phyloP scores from a whole-genome alignment of 2,329 filamentous ascomycete genomes.

The Penicillium sp. region DNA sequence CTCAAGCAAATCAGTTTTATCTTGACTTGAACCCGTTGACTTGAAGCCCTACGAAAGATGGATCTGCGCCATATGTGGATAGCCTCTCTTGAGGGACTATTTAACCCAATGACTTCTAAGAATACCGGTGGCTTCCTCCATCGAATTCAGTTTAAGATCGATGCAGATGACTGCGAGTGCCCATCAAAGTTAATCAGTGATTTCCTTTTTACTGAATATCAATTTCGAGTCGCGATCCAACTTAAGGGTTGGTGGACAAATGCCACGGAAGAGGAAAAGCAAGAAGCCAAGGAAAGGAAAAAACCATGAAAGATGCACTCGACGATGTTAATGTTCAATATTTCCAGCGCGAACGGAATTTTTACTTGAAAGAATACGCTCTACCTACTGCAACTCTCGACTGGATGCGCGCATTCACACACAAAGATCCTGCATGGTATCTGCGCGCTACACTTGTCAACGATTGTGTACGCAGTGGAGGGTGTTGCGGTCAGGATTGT shows the following conservation, averaged over 20 bases:
- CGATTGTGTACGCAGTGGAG: background rate
- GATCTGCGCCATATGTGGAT: background rate
- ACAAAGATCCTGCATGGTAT: background rate
- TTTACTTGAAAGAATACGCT: background rate
- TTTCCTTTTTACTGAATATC: background rate
- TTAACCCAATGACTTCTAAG: background rate
- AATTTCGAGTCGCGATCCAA: background rate
- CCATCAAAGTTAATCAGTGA: background rate
- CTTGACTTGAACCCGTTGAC: too few species aligned
- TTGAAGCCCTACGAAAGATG: too few species aligned
- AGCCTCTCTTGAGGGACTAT: background rate
- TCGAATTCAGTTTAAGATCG: background rate
- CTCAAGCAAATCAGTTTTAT: too few species aligned
- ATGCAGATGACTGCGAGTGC: background rate
- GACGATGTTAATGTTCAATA: background rate
- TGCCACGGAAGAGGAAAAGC: background rate
- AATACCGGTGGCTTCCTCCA: background rate
- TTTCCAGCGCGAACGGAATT: background rate
- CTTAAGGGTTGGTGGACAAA: background rate
- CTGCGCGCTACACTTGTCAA: background rate
- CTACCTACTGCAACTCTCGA: background rate
- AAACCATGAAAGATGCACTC: too few species aligned
- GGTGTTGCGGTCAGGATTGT: background rate
- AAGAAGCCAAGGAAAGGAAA: background rate
- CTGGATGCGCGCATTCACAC: background rate